Evolutionary conservation across 495 filamentous ascomycete species (phyloP), one percentile per base, ranked within the genome.

Genomic region (Talaromyces wortmannii): DNA sequence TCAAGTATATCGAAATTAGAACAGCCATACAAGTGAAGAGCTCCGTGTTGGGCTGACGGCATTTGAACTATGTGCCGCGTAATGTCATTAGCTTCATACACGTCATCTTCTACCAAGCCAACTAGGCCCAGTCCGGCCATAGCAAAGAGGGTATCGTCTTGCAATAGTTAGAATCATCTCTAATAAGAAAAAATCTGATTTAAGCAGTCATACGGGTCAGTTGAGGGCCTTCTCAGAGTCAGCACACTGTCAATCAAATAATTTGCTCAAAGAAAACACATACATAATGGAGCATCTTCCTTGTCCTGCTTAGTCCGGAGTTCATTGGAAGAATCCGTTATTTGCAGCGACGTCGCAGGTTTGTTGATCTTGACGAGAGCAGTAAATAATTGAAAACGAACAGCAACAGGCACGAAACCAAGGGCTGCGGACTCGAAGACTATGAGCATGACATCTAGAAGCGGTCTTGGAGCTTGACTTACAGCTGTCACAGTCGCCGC

Each of bases 1-100:
- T 40, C 2, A 13, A 40, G 13, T 10, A 40, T 13, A 40, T 8
- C 36, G 5, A 5, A 40, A 40, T 8, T 8, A 40, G 5, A 10
- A 40, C 13, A 40, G 36, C 57, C 66, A 52, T 30, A 72, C 70
- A 73, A 73, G 40, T 73, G 71, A 30, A 73, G 42, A n/a, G 64
- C 68, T 10, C 71, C 71, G 59, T 73, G 70, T 50, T 66, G 63
- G 0, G 68, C 64, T 5, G 67, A 69, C 0, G 70, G 68, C 60
- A 66, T 63, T 30, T 57, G 50, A 13, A 64, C 63, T 61, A 73
- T 61, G 56, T 72, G 66, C 32, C 53, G 60, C 7, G 71, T 74
- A 29, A 70, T 61, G 2, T 57, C 60, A 51, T 74, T 74, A 6
- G 70, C 61, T 17, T 17, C 49, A 51, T 63, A 74, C 5, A 56